Evolutionary conservation across 2,329 filamentous ascomycete species (phyloP).

Genomic region (Hypoxylon sp.): DNA sequence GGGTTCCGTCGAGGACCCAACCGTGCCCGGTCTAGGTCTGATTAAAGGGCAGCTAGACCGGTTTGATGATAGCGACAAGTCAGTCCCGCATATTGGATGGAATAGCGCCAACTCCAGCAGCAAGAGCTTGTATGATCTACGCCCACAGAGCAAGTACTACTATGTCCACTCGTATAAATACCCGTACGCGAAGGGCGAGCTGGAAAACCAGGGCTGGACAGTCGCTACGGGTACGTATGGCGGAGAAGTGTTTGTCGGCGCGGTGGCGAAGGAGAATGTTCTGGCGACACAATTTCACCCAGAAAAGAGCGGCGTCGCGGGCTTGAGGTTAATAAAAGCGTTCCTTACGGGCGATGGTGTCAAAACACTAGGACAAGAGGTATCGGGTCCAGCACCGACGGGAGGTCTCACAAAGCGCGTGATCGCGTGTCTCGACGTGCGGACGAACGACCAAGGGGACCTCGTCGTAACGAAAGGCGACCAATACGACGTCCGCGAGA

Average conservation of each 20-base stretch:
- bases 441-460: slow-evolving; percentile 93
- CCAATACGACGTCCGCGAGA: slow-evolving; percentile 98
- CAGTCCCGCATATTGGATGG: slow-evolving; percentile 99
- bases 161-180: slow-evolving; percentile 97
- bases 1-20: slow-evolving; percentile 83
- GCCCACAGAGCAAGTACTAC: slow-evolving; percentile 92
- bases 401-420: slow-evolving; percentile 91
- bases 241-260: slow-evolving; percentile 90
- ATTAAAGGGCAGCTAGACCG: slow-evolving; percentile 79
- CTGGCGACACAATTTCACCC: slow-evolving; percentile 97
- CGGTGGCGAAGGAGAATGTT: slow-evolving; percentile 86
- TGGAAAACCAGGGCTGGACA: slow-evolving; percentile 88
- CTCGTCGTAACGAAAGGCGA: slow-evolving; percentile 98
- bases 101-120: slow-evolving; percentile 83
- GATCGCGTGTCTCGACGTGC: slow-evolving; percentile 96
- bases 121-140: slow-evolving; percentile 79
- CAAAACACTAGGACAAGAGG: slow-evolving; percentile 62
- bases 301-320: slow-evolving; percentile 94
- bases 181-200: slow-evolving; percentile 78
- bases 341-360: slow-evolving; percentile 83
- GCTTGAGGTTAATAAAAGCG: slow-evolving; percentile 84
- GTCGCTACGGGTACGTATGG: slow-evolving; percentile 94
- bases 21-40: slow-evolving; percentile 80
- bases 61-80: slow-evolving; percentile 84
- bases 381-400: slow-evolving; percentile 51